phyloP scores from a whole-genome alignment of 176 grass and related monocot species.

The Ampelocalamus luodianensis region DNA sequence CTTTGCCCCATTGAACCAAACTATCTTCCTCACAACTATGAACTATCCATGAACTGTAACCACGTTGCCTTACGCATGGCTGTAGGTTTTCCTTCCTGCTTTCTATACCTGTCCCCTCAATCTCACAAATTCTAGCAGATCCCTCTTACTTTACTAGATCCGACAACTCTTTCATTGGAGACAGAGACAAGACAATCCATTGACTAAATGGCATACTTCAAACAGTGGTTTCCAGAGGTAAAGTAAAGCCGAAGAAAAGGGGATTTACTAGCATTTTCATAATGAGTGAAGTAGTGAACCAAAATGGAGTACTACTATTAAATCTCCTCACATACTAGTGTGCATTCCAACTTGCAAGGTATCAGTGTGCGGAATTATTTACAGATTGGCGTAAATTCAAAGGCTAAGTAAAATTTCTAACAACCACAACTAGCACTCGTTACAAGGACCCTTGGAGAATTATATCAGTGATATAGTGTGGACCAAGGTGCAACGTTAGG shows the following conservation, averaged over 20 bases:
- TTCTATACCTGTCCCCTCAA: constrained; percentile 47
- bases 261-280: constrained; percentile 42
- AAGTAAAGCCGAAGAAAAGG: constrained; percentile 51
- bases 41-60: constrained; percentile 58
- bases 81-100: constrained; percentile 42
- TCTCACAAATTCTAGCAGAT: constrained; percentile 50
- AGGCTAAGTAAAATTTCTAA: constrained; percentile 44
- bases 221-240: constrained; percentile 47
- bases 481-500: constrained; percentile 25
- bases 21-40: constrained; percentile 42
- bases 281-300: constrained; percentile 26
- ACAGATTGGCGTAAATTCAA: constrained; percentile 53
- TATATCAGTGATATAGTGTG: constrained; percentile 48
- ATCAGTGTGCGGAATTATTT: constrained; percentile 30
- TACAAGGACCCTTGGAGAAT: constrained; percentile 43
- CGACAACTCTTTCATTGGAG: constrained; percentile 36
- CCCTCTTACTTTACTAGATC: constrained; percentile 37
- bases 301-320: constrained; percentile 27
- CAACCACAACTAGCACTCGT: constrained; percentile 46
- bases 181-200: constrained; percentile 49
- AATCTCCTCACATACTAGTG: constrained; percentile 10
- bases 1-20: constrained; percentile 46
- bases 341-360: constrained; percentile 43
- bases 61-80: constrained; percentile 46
- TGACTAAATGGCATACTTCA: constrained; percentile 43